Evolutionary conservation across 805 yeast genomes (phyloP).

Genomic region (Yueomyces sinensis): DNA sequence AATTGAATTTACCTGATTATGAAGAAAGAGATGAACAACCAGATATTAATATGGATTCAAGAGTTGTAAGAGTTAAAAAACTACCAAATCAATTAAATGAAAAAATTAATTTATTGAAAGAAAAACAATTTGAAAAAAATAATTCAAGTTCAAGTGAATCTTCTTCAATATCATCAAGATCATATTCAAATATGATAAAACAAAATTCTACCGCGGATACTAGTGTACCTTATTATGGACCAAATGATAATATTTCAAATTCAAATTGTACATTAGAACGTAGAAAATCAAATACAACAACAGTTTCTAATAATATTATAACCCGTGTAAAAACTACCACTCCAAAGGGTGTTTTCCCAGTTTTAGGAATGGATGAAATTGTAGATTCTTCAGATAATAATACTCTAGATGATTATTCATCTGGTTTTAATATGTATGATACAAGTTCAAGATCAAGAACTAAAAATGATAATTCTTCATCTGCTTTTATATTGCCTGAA

Average conservation of each 20-base stretch:
- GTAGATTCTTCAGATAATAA: no score
- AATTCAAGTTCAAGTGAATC: neutral
- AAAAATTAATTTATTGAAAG: neutral
- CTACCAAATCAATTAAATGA: constrained; percentile 5
- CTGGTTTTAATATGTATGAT: no score
- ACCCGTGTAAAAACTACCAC: no score
- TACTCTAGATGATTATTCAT: no score
- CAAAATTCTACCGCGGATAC: no score
- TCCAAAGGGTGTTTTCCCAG: constrained; percentile 3
- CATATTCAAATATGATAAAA: no score
- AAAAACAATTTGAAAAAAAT: no score
- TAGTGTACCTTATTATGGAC: no score
- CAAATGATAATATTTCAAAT: neutral
- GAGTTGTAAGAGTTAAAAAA: constrained; percentile 44
- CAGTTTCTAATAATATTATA: neutral
- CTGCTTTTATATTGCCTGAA: no score
- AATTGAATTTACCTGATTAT: constrained; percentile 49
- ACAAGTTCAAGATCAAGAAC: no score
- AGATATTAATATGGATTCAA: constrained; percentile 59
- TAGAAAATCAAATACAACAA: neutral
- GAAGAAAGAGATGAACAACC: constrained; percentile 76
- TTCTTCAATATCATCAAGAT: neutral
- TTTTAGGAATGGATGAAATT: constrained; percentile 3
- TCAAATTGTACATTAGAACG: neutral
- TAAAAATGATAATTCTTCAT: no score